Conservation (phyloP, 345 rosid species). For the Draba incana region DNA sequence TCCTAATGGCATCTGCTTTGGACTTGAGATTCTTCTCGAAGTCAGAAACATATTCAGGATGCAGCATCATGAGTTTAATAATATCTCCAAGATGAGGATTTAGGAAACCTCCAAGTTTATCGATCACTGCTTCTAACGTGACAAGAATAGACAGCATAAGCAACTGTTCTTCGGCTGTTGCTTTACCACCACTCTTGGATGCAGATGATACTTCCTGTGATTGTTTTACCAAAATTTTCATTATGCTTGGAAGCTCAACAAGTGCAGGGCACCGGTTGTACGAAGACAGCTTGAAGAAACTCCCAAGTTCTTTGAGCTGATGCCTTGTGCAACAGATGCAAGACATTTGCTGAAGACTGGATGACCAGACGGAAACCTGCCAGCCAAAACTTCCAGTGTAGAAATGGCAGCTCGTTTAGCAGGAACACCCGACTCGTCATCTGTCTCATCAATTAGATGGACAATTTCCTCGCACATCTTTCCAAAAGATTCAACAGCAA, state of each 20-base stretch:
- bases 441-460: constrained; percentile 56
- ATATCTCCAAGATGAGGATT: constrained; percentile 86
- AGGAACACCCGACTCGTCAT: constrained; percentile 55
- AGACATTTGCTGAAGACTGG: constrained; percentile 75
- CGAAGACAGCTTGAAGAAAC: constrained; percentile 81
- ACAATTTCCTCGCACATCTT: constrained; percentile 70
- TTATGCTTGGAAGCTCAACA: constrained; percentile 68
- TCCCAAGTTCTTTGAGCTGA: constrained; percentile 57
- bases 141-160: constrained; percentile 67
- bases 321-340: constrained; percentile 59
- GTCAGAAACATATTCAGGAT: constrained; percentile 59
- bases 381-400: constrained; percentile 73
- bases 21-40: constrained; percentile 64
- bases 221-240: constrained; percentile 61
- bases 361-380: constrained; percentile 64
- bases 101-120: constrained; percentile 88
- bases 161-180: constrained; percentile 42
- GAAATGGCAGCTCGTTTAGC: constrained; percentile 74
- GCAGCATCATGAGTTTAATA: constrained; percentile 62
- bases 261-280: constrained; percentile 78
- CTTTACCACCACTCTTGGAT: constrained; percentile 29
- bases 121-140: constrained; percentile 79
- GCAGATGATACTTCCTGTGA: constrained; percentile 45
- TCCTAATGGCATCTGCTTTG: constrained; percentile 68
- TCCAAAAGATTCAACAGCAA: constrained; percentile 54